Evolutionary conservation across 495 filamentous ascomycete genomes (phyloP), one percentile per base, ranked within the genome.

Genomic region (Chaetomium tenue): DNA sequence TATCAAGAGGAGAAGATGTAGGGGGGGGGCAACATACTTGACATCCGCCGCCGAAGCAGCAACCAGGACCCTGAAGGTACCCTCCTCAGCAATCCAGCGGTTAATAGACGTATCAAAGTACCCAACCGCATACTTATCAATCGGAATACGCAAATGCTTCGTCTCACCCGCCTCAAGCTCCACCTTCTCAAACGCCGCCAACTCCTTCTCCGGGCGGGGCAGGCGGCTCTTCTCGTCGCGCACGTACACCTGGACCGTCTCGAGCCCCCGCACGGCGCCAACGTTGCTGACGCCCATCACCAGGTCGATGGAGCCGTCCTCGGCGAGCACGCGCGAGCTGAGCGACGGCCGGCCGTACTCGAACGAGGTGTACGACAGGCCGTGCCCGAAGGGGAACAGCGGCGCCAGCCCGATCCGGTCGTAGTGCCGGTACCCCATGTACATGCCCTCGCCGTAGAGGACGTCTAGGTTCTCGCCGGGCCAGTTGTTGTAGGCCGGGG

Each of bases 371-470:
- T 94, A 95, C 0, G 88, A 91, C 12, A 96, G 83, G 23, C 91
- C 91, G 72, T 93, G 87, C 51, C 91, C 91, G 70, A 96, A 95
- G 53, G 88, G 80, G 77, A 94, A 94, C 0, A 88, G 81, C 0
- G 90, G 87, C 1, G 78, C 75, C 39, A 89, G 78, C 15, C 83
- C 77, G n/a, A 82, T 73, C 52, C 86, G 85, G 72, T 96, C 91
- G 77, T 91, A 96, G 77, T 89, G 89, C 3, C 89, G 80, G 73
- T 96, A 95, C 3, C 91, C 91, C 60, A 96, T 87, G 72, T 89
- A 93, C 55, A 95, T 74, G 51, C 90, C 91, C 71, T 96, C 91
- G 60, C 90, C 91, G 73, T 96, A 96, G 15, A 91, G 75, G 12
- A 92, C 89, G 57, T 87, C 83, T 46, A 84, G 79, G 68, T 90